Evolutionary conservation across 225 moss, liverwort and hornwort species (phyloP), one percentile per base, ranked within the genome.

Genomic region (Antitrichia curtipendula): DNA sequence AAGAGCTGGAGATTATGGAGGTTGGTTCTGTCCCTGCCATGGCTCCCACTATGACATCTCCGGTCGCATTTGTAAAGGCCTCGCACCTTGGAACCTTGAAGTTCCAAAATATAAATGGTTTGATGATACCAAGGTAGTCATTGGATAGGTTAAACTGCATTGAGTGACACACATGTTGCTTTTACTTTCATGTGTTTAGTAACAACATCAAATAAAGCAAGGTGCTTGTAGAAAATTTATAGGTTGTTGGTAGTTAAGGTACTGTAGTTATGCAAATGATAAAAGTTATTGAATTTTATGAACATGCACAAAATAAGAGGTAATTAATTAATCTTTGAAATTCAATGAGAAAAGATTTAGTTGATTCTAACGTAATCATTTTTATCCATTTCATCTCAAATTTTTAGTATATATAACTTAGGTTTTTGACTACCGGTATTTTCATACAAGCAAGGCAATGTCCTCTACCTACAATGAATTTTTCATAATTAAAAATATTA

Each of bases 1-100:
- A 0, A 89, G 93, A 77, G 93, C 90, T 3, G 89, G 92, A 40
- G 89, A 93, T 29, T 93, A 90, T 16, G 89, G 93, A 9, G 93
- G 93, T 56, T 93, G 93, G 93, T 93, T 93, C 52, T 92, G 93
- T 47, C 92, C 93, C 3, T 91, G 91, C 61, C 91, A 92, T 64
- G 91, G 91, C 41, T 93, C 90, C 10, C 90, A 93, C 56, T 93
- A 93, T 29, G 93, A 91, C 77, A 93, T 93, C 60, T 91, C 93
- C 1, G 88, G 90, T 23, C 90, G 91, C 43, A 91, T 93, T 57
- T 81, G 93, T 4, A 91, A 91, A 8, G 91, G 93, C 9, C 91
- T 86, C 0, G 83, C 83, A 2, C 91, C 91, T 25, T 45, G 85
- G 9, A 88, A 91, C 75, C 83, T 91, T 75, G 90, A 90, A 75